phyloP scores from a whole-genome alignment of 192 early-diverging fungal genomes.

The Phlyctochytrium bullatum region DNA sequence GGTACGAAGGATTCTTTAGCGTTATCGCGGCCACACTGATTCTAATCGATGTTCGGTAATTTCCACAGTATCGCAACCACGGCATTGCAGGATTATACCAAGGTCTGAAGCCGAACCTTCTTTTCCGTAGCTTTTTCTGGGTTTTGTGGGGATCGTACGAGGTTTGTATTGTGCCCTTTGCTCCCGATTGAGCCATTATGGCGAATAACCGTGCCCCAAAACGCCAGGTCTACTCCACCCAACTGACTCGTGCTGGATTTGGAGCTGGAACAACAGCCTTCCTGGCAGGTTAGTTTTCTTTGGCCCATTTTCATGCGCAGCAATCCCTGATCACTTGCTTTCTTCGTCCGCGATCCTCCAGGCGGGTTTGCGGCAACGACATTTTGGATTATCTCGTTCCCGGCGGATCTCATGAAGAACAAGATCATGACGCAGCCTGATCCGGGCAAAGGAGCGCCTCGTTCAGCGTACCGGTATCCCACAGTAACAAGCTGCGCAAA shows the following conservation, averaged over 20 bases:
- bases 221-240: constrained; percentile 49
- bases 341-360: no score
- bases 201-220: constrained; percentile 7
- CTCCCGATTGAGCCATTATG: background rate
- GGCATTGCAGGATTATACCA: constrained; percentile 80
- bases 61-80: constrained; percentile 63
- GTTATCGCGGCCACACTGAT: background rate
- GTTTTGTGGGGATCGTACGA: constrained; percentile 70
- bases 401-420: constrained; percentile 89
- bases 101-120: constrained; percentile 78
- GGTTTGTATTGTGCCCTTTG: constrained; percentile 30
- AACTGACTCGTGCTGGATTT: constrained; percentile 47
- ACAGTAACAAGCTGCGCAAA: constrained; percentile 50
- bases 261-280: constrained; percentile 36
- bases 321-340: constrained; percentile 26
- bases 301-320: constrained; percentile 52
- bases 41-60: background rate
- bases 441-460: constrained; percentile 13
- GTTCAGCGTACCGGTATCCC: constrained; percentile 47
- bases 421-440: constrained; percentile 86
- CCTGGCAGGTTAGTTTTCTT: constrained; percentile 27
- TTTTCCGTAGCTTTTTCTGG: constrained; percentile 86
- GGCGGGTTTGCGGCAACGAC: constrained; percentile 79
- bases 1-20: no score
- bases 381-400: constrained; percentile 85